These are phyloP conservation scores for Cryomyces minteri DNA, from an alignment of 495 filamentous ascomycete species.

Conservation along the genomic window DNA sequence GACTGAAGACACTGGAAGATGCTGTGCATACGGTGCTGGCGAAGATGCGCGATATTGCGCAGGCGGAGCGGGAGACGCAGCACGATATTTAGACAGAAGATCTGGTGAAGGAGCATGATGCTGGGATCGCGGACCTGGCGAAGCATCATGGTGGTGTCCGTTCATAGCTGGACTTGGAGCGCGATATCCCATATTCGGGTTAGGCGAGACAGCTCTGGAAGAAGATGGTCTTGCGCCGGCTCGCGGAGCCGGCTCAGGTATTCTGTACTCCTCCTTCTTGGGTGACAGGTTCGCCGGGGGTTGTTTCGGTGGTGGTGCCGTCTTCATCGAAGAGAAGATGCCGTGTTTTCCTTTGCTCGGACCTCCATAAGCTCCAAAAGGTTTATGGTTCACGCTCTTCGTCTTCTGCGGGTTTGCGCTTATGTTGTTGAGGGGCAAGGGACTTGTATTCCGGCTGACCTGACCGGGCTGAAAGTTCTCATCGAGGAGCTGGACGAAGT, in stretches of 20 bases:
- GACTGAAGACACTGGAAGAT: constrained; percentile 1
- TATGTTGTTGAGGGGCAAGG: constrained; percentile 33
- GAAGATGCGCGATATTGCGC: constrained; percentile 9
- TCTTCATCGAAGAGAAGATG: constrained; percentile 26
- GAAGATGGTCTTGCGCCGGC: no score
- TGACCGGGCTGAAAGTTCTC: constrained; percentile 46
- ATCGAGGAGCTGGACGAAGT: constrained; percentile 83
- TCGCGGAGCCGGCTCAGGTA: neutral
- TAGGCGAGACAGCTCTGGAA: constrained; percentile 26
- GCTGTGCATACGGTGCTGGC: constrained; percentile 6
- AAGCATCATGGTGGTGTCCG: no score
- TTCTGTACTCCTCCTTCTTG: neutral
- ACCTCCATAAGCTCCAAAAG: constrained; percentile 45
- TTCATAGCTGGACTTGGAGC: constrained; percentile 1
- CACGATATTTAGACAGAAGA: neutral
- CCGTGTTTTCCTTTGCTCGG: constrained; percentile 9
- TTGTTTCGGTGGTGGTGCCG: constrained; percentile 3
- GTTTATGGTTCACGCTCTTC: constrained; percentile 45
- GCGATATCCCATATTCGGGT: constrained; percentile 26
- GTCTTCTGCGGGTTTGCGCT: constrained; percentile 30
- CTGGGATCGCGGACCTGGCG: no score
- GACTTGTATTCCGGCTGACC: constrained; percentile 51
- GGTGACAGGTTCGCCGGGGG: neutral
- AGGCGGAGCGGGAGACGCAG: constrained; percentile 8
- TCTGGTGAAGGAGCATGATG: no score